Evolutionary conservation across 1,139 yeast genomes (phyloP).

Genomic region (Hyphopichia khmerensis): DNA sequence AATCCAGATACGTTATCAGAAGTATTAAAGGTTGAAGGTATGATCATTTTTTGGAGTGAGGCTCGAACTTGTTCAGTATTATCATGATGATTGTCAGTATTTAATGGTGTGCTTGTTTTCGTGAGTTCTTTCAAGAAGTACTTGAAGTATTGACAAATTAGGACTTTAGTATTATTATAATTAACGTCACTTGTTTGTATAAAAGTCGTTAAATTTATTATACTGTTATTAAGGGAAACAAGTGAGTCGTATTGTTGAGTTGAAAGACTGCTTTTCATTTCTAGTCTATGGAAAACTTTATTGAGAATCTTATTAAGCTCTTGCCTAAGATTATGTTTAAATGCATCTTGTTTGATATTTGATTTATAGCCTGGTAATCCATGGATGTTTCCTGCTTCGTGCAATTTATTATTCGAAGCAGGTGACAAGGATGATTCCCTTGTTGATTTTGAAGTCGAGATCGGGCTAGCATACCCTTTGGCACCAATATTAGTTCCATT

Average conservation of each 20-base stretch:
- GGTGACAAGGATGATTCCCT: constrained; percentile 17
- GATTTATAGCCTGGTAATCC: background rate
- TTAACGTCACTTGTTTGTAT: constrained; percentile 17
- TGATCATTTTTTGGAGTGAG: constrained; percentile 28
- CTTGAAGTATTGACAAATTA: constrained; percentile 41
- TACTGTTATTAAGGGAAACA: constrained; percentile 29
- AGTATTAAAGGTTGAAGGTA: constrained; percentile 31
- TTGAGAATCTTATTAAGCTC: constrained; percentile 35
- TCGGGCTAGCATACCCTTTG: constrained; percentile 10
- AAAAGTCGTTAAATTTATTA: constrained; percentile 27
- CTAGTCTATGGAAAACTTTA: constrained; percentile 36
- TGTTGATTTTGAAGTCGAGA: constrained; percentile 13
- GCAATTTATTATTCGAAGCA: constrained; percentile 1
- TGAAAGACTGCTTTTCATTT: constrained; percentile 29
- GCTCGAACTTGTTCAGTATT: constrained; percentile 11
- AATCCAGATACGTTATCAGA: constrained; percentile 1
- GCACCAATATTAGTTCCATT: background rate
- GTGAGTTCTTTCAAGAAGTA: constrained; percentile 40
- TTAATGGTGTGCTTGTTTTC: constrained; percentile 15
- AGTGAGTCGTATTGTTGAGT: constrained; percentile 38
- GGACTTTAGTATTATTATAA: constrained; percentile 21
- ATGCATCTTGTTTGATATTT: constrained; percentile 22
- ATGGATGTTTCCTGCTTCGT: background rate
- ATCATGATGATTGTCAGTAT: constrained; percentile 7
- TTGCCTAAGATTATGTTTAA: constrained; percentile 21